Conservation (phyloP, 371 early-diverging fungal species). For the Mucor saturninus region DNA sequence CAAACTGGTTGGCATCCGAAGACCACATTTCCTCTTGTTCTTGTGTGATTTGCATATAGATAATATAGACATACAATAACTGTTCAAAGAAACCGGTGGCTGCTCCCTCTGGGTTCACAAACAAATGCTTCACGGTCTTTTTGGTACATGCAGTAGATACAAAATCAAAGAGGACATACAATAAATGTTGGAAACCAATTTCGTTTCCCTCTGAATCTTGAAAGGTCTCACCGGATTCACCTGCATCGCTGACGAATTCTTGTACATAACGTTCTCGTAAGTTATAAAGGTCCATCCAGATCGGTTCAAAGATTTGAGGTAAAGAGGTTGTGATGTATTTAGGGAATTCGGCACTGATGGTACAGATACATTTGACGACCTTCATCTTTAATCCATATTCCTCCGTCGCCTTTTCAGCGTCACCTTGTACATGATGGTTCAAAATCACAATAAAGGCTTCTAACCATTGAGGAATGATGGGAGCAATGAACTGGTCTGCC, state of each 20-base stretch:
- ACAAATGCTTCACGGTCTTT: constrained; percentile 49
- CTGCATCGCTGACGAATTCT: constrained; percentile 62
- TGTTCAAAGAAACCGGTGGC: constrained; percentile 62
- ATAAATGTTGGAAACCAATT: constrained; percentile 71
- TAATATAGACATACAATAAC: constrained; percentile 65
- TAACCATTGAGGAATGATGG: constrained; percentile 82
- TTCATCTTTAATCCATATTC: constrained; percentile 76
- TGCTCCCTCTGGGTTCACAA: constrained; percentile 44
- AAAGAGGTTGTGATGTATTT: constrained; percentile 58
- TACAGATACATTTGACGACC: constrained; percentile 71
- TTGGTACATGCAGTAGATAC: constrained; percentile 63
- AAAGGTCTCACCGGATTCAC: constrained; percentile 56
- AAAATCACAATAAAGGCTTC: constrained; percentile 70
- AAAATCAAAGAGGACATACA: constrained; percentile 77
- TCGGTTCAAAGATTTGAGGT: constrained; percentile 60
- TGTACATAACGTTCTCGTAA: constrained; percentile 61
- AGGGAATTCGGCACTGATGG: constrained; percentile 64
- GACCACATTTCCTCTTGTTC: constrained; percentile 84
- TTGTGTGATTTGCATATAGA: constrained; percentile 84
- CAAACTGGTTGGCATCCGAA: constrained; percentile 82
- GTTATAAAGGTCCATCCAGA: constrained; percentile 68
- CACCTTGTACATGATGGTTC: constrained; percentile 54
- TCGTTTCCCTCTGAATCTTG: constrained; percentile 82
- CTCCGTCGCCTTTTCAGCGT: constrained; percentile 54
- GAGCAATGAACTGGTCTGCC: constrained; percentile 72